A percentile compares a stretch with the other conserved stretches of the same genome.
Evolutionary conservation across 2,329 filamentous ascomycete genomes (phyloP).

Genomic region (Raffaelea ambrosiae): DNA sequence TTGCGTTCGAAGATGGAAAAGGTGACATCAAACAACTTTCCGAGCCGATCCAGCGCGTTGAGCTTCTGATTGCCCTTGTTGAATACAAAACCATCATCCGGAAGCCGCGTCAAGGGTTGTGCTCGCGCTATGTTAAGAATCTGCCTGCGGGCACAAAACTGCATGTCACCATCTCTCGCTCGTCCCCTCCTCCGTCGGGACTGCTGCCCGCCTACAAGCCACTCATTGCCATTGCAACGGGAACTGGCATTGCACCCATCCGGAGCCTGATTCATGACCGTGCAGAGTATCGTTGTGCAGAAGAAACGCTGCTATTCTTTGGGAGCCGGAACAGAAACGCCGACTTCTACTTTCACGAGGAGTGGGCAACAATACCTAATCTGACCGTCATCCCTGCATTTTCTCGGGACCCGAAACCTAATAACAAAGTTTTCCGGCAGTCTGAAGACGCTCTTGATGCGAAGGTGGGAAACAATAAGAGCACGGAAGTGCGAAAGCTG

Average conservation of each 20-base stretch:
- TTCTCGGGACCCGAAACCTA: conserved; percentile 31
- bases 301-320: conserved; percentile 60
- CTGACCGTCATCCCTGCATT: conserved; percentile 36
- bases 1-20: too few species aligned
- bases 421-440: background rate
- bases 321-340: conserved; percentile 66
- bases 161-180: conserved; percentile 40
- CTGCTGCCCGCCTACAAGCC: conserved; percentile 37
- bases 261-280: conserved; percentile 74
- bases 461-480: background rate
- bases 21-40: too few species aligned
- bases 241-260: conserved; percentile 81
- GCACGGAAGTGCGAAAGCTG: background rate
- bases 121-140: conserved; percentile 72
- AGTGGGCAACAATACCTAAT: conserved; percentile 48
- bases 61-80: conserved; percentile 78
- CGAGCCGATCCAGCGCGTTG: too few species aligned
- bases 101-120: conserved; percentile 76
- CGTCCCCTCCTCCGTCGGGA: conserved; percentile 35
- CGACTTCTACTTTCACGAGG: conserved; percentile 75
- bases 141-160: conserved; percentile 52
- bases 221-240: conserved; percentile 71
- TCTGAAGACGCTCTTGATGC: background rate
- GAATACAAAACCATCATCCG: conserved; percentile 85
- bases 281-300: conserved; percentile 16